Percentiles rank a stretch among this genome's conserved stretches.
Conservation (phyloP, 805 yeast genomes). For the Barnettozyma sp. region DNA sequence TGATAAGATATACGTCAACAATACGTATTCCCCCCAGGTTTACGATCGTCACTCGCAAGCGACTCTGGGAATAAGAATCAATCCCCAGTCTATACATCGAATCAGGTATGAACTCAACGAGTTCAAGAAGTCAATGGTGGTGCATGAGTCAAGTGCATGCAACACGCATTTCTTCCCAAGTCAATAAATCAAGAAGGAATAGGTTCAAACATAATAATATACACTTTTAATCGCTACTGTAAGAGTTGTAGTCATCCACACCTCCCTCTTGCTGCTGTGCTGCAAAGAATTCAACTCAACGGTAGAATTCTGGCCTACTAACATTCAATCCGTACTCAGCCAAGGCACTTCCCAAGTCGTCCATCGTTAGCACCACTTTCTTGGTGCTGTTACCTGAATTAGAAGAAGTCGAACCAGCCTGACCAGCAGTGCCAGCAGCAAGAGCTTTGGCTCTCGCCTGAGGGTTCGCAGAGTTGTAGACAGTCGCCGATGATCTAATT, state of each 20-base stretch:
- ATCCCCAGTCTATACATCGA: constrained; percentile 42
- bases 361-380: constrained; percentile 85
- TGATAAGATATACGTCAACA: constrained; percentile 40
- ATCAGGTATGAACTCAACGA: constrained; percentile 61
- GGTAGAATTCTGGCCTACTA: constrained; percentile 88
- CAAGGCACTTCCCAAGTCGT: constrained; percentile 86
- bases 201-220: not conserved
- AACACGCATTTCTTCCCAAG: constrained; percentile 62
- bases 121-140: constrained; percentile 63
- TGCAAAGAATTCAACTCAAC: constrained; percentile 38
- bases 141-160: constrained; percentile 52
- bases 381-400: constrained; percentile 46
- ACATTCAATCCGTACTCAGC: constrained; percentile 90
- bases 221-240: not conserved
- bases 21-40: constrained; percentile 43
- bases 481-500: constrained; percentile 81
- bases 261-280: too few species aligned
- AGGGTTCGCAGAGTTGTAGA: constrained; percentile 79
- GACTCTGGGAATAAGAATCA: constrained; percentile 35
- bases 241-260: not conserved
- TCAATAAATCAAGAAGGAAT: constrained; percentile 3
- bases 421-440: constrained; percentile 51
- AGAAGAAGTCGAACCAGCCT: constrained; percentile 25
- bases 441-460: constrained; percentile 79
- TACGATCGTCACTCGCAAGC: constrained; percentile 49